These are phyloP conservation scores for Alternaria viburni DNA, from an alignment of 2,329 filamentous ascomycete genomes.

Conservation along the genomic window DNA sequence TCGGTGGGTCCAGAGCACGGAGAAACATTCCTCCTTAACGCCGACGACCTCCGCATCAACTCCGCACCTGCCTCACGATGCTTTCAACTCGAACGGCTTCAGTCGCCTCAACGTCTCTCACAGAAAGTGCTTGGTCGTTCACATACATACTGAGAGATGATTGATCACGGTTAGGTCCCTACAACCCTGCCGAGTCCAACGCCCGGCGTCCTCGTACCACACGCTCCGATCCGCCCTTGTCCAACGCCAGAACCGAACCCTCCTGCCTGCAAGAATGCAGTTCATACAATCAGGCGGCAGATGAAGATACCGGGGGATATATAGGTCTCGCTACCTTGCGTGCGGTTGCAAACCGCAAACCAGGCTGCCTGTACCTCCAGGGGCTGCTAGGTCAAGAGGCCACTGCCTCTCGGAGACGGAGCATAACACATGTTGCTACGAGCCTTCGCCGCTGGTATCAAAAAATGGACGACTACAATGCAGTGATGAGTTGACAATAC, in stretches of 20 bases:
- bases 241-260: neutral
- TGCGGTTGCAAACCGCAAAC: neutral
- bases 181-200: neutral
- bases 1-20: conserved; percentile 18
- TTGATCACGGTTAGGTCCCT: neutral
- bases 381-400: neutral
- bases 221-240: neutral
- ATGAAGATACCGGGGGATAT: neutral
- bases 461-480: neutral
- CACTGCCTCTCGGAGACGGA: neutral
- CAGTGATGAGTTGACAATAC: no score
- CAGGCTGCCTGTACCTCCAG: neutral
- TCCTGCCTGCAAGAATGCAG: neutral
- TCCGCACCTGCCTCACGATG: conserved; percentile 1
- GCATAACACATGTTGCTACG: neutral
- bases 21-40: conserved; percentile 8
- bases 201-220: neutral
- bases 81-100: neutral
- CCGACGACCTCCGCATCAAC: conserved; percentile 13
- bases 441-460: neutral
- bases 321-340: neutral
- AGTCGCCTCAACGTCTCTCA: neutral
- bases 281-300: neutral
- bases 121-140: neutral
- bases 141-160: neutral